Percentiles rank a stretch among this genome's conserved stretches.
Evolutionary conservation across 495 filamentous ascomycete species (phyloP).

Genomic region (Neurospora africana): DNA sequence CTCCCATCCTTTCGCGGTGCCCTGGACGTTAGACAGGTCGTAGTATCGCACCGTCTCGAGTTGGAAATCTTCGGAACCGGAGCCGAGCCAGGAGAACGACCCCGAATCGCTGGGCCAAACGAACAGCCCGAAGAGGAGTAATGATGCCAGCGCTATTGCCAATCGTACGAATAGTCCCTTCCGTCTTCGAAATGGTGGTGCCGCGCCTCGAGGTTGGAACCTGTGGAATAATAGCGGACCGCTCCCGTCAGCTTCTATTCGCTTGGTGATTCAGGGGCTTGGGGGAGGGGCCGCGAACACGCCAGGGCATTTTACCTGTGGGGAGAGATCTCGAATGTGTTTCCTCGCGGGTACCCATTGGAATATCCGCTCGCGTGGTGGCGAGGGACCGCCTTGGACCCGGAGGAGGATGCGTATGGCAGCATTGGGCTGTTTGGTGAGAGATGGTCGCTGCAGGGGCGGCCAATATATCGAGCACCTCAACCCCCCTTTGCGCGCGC

Average conservation of each 20-base stretch:
- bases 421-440: slow-evolving; percentile 24
- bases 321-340: slow-evolving; percentile 77
- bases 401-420: slow-evolving; percentile 30
- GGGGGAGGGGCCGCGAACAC: slow-evolving; percentile 1
- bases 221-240: slow-evolving; percentile 30
- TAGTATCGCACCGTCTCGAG: slow-evolving; percentile 94
- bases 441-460: slow-evolving; percentile 4
- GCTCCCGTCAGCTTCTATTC: not conserved
- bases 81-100: slow-evolving; percentile 60
- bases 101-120: slow-evolving; percentile 57
- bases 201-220: slow-evolving; percentile 73
- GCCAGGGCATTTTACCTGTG: slow-evolving; percentile 54
- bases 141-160: slow-evolving; percentile 34
- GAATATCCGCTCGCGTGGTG: slow-evolving; percentile 56
- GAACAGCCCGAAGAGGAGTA: slow-evolving; percentile 50
- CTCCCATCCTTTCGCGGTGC: slow-evolving; percentile 86
- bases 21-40: slow-evolving; percentile 83
- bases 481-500: not conserved
- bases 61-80: slow-evolving; percentile 57
- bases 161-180: slow-evolving; percentile 63
- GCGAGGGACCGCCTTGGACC: slow-evolving; percentile 46
- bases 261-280: not conserved
- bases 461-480: slow-evolving; percentile 2
- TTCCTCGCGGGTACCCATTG: slow-evolving; percentile 65
- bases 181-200: slow-evolving; percentile 62